A percentile compares a stretch with the other conserved stretches of the same genome.
These are phyloP conservation scores for Aspergillus jensenii DNA, from an alignment of 2,329 filamentous ascomycete species.

Conservation along the genomic window DNA sequence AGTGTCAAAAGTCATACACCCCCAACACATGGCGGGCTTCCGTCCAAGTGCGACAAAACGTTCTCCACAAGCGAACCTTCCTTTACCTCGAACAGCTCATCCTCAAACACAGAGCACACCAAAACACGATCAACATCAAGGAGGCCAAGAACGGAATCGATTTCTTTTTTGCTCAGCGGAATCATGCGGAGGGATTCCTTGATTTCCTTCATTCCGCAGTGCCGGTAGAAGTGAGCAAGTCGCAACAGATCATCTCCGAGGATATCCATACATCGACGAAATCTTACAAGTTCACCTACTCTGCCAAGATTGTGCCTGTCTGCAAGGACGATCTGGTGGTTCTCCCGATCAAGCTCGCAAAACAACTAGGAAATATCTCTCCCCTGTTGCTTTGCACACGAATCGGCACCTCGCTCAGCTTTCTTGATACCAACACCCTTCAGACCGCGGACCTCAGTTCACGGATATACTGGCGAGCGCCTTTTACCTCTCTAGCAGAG, in stretches of 20 bases:
- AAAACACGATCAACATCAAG: slow-evolving; percentile 96
- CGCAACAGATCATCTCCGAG: slow-evolving; percentile 90
- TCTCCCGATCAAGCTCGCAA: slow-evolving; percentile 84
- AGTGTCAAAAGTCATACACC: slow-evolving; percentile 94
- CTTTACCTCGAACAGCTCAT: slow-evolving; percentile 89
- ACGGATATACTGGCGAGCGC: slow-evolving; percentile 84
- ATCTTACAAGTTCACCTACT: slow-evolving; percentile 93
- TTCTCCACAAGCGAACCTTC: slow-evolving; percentile 88
- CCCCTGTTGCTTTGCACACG: slow-evolving; percentile 83
- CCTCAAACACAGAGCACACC: slow-evolving; percentile 86
- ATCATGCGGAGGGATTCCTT: slow-evolving; percentile 88
- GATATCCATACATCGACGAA: slow-evolving; percentile 88
- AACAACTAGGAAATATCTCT: slow-evolving; percentile 81
- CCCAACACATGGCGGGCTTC: slow-evolving; percentile 92
- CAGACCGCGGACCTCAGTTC: slow-evolving; percentile 84
- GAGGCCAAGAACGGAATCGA: slow-evolving; percentile 94
- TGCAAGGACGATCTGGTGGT: slow-evolving; percentile 98
- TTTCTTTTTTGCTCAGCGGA: slow-evolving; percentile 88
- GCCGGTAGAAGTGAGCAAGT: slow-evolving; percentile 76
- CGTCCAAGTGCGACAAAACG: slow-evolving; percentile 95
- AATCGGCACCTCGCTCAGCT: slow-evolving; percentile 84
- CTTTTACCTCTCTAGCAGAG: slow-evolving; percentile 81
- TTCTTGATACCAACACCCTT: slow-evolving; percentile 86
- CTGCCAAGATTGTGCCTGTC: slow-evolving; percentile 84
- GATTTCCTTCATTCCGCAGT: slow-evolving; percentile 84